These are phyloP conservation scores for Bretziella fagacearum DNA, from an alignment of 2,329 filamentous ascomycete genomes.

Conservation along the genomic window DNA sequence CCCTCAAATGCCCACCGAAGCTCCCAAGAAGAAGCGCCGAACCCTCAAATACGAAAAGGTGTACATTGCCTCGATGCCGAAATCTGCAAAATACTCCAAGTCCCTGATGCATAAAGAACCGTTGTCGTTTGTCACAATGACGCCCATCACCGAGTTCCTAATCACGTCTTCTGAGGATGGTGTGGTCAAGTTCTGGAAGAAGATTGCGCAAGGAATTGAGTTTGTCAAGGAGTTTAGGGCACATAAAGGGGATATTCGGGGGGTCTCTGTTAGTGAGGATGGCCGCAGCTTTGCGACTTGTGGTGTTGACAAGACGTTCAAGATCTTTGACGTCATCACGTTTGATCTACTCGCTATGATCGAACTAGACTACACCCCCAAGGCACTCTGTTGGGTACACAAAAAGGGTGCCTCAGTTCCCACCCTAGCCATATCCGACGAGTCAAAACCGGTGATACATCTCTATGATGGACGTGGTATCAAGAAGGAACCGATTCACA, in stretches of 20 bases:
- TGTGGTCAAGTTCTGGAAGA: conserved; percentile 99
- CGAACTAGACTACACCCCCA: conserved; percentile 56
- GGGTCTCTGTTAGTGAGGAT: conserved; percentile 73
- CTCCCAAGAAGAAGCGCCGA: conserved; percentile 72
- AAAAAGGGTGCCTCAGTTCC: conserved; percentile 73
- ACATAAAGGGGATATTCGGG: conserved; percentile 68
- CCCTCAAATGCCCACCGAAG: conserved; percentile 64
- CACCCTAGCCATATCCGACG: conserved; percentile 66
- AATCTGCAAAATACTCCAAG: conserved; percentile 69
- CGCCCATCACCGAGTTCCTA: conserved; percentile 81
- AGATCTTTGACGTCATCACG: conserved; percentile 68
- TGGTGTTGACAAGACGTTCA: conserved; percentile 60
- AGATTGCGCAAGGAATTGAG: conserved; percentile 73
- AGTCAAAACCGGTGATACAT: conserved; percentile 52
- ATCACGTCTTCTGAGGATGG: conserved; percentile 89
- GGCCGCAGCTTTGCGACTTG: conserved; percentile 86
- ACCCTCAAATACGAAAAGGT: conserved; percentile 89
- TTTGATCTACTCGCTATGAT: conserved; percentile 79
- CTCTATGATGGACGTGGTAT: conserved; percentile 87
- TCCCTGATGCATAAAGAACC: conserved; percentile 98
- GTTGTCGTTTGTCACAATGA: conserved; percentile 71
- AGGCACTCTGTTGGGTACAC: conserved; percentile 84
- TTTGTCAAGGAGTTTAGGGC: conserved; percentile 97
- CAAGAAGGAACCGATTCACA: conserved; percentile 57
- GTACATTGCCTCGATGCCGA: conserved; percentile 77